Conservation (phyloP, 306 rosid genomes). For the Sesbania bispinosa region DNA sequence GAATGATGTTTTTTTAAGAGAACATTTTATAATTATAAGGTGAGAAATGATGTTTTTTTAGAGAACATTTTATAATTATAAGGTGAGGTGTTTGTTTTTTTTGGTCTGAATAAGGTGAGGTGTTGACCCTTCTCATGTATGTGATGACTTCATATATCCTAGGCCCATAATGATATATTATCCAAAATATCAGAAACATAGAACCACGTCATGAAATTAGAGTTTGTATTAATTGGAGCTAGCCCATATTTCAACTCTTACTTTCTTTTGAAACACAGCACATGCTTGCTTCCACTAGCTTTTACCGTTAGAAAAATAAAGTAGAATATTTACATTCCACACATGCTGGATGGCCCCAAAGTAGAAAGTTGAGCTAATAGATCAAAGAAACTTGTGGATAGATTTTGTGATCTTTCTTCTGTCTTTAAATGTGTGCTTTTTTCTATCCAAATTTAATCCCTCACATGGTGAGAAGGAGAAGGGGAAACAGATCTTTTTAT, state of each 20-base stretch:
- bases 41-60: too few relatives aligned
- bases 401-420: not conserved
- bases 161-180: not conserved
- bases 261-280: not conserved
- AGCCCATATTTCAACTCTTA: not conserved
- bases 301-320: not conserved
- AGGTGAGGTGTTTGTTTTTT: too few relatives aligned
- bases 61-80: too few relatives aligned
- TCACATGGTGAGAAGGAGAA: not conserved
- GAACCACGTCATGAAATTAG: not conserved
- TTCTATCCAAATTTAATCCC: not conserved
- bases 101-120: too few relatives aligned
- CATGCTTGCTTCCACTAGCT: slow-evolving; percentile 5
- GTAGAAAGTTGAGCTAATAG: not conserved
- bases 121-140: not conserved
- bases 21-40: too few relatives aligned
- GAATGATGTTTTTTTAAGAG: too few relatives aligned
- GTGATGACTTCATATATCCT: not conserved
- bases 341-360: not conserved
- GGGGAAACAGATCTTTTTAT: slow-evolving; percentile 19
- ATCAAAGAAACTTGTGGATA: not conserved
- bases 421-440: not conserved
- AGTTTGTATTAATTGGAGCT: not conserved
- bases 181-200: too few relatives aligned
- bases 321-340: not conserved